Percentiles rank a stretch among this genome's conserved stretches.
phyloP scores from a whole-genome alignment of 176 grass and related monocot genomes.

The Carex parvula region DNA sequence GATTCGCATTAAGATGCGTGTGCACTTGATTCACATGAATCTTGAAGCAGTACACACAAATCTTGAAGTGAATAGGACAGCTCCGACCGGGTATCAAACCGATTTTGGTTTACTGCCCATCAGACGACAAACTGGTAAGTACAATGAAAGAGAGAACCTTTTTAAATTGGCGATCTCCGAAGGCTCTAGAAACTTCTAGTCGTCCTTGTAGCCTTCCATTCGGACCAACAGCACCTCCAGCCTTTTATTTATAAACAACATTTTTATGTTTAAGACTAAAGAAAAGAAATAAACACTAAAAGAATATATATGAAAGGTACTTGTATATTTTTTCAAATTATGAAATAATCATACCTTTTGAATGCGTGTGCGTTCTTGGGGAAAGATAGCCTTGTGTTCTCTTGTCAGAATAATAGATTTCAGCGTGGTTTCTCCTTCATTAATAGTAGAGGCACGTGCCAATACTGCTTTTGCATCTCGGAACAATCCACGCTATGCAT shows the following conservation, averaged over 20 bases:
- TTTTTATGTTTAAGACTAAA: no score
- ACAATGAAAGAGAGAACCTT: constrained; percentile 41
- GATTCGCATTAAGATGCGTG: no score
- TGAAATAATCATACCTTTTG: constrained; percentile 48
- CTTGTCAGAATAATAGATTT: constrained; percentile 96
- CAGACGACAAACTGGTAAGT: not conserved
- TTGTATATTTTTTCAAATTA: no score
- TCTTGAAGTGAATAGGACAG: no score
- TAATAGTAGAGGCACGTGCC: constrained; percentile 45
- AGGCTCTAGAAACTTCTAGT: constrained; percentile 91
- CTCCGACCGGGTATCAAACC: no score
- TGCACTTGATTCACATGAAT: no score
- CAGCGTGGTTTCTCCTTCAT: constrained; percentile 36
- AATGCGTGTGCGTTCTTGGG: constrained; percentile 69
- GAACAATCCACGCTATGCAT: no score
- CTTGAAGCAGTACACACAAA: no score
- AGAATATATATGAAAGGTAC: no score
- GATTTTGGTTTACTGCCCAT: no score
- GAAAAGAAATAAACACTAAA: no score
- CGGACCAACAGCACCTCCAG: constrained; percentile 74
- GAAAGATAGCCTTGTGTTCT: constrained; percentile 99
- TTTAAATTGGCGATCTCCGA: constrained; percentile 97
- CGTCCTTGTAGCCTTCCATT: constrained; percentile 95
- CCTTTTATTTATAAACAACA: constrained; percentile 28
- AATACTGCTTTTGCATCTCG: constrained; percentile 71